Evolutionary conservation across 257 asterid genomes (phyloP), one percentile per base, ranked within the genome.

Genomic region (Cynanchum wilfordii): DNA sequence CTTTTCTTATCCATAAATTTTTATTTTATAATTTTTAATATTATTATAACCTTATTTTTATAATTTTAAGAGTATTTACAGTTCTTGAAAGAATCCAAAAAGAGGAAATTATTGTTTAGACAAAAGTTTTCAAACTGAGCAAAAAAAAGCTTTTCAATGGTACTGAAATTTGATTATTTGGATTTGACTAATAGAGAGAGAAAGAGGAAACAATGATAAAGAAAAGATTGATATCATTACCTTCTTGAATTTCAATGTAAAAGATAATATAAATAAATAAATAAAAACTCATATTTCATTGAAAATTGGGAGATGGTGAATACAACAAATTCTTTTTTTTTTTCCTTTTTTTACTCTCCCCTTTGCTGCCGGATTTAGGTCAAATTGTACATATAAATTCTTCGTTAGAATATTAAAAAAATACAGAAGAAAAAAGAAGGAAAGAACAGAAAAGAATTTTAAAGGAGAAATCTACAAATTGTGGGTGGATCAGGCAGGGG

Each of bases 311-410:
- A 80, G 70, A 13, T 60, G 75, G 70, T 77, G 71, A 75, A 70
- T 64, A 79, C 82, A 72, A 66, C 64, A 64, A 24, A 54, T 62
- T 77, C 5, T 3, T 17, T 4, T 51, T 16, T 16, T 50, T 22
- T 52, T 20, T 50, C 5, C 15, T 49, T 49, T 2, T 50, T 13
- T 50, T 5, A 73, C 73, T 75, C 69, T 78, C 80, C 56, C 75
- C 74, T 30, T 47, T 67, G 76, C 69, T 52, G 77, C 84, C 84
- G 73, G 73, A 57, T 42, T 42, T 69, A 70, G 62, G 72, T 75
- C 50, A 66, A 66, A 78, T 72, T 80, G 63, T 80, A 82, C 87
- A 77, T 74, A 82, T 80, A 86, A 70, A 36, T 81, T 47, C 63
- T 49, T 77, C 76, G 77, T 78, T 67, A 81, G 70, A 50, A 77